These are phyloP conservation scores for Aspergillus sp. DNA, from an alignment of 2,329 filamentous ascomycete species.

Conservation along the genomic window DNA sequence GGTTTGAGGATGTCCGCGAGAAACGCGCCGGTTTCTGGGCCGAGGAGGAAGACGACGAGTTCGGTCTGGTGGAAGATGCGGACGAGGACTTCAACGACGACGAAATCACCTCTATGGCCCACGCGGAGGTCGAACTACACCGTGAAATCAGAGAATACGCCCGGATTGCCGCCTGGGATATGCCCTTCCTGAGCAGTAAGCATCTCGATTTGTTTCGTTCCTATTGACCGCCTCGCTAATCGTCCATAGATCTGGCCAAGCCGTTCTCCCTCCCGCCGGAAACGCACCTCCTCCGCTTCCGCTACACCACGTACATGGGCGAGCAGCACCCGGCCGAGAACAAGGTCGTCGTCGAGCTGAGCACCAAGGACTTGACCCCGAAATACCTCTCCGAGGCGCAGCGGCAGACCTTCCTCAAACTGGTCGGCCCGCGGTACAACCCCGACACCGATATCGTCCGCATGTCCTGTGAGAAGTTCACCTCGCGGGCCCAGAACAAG, in stretches of 20 bases:
- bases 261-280: conserved; percentile 71
- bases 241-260: conserved; percentile 70
- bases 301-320: conserved; percentile 95
- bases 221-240: neutral
- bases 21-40: conserved; percentile 41
- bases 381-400: conserved; percentile 64
- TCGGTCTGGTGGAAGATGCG: conserved; percentile 48
- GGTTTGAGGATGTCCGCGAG: conserved; percentile 26
- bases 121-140: conserved; percentile 83
- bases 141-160: conserved; percentile 87
- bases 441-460: conserved; percentile 76
- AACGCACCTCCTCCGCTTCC: conserved; percentile 76
- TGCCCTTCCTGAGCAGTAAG: conserved; percentile 86
- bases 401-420: conserved; percentile 78
- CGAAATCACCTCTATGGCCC: conserved; percentile 78
- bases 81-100: conserved; percentile 66
- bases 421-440: conserved; percentile 83
- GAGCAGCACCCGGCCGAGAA: conserved; percentile 86
- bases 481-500: conserved; percentile 93
- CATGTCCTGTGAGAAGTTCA: conserved; percentile 87
- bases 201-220: neutral
- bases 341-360: conserved; percentile 94
- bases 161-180: conserved; percentile 87
- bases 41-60: conserved; percentile 46
- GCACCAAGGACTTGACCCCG: conserved; percentile 64